Base-by-base conservation (phyloP, 192 early-diverging fungal species). In the Coemansia sp. region DNA sequence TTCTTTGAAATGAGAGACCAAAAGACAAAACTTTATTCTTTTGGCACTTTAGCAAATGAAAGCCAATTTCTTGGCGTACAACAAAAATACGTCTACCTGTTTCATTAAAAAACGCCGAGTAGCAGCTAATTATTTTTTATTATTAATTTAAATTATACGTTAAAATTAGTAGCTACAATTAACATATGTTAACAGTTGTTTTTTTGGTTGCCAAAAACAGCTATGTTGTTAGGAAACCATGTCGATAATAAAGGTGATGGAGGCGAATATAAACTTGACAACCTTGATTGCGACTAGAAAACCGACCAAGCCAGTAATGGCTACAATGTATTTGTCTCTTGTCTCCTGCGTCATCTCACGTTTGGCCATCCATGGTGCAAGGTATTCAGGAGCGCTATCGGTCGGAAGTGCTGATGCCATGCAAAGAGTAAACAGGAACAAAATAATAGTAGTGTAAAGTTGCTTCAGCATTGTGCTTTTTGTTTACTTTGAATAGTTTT, bases 271-370 rank as follows among this genome's bases (percentile, higher is more conserved):
- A 42, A 60, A 60, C 59, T 60, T 60, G 30, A 48, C 20, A 0
- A 60, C 59, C 40, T 60, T 60, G n/a, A 60, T 48, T 5, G 22
- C 59, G 25, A 60, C 59, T 5, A 60, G 42, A 48, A 60, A 60
- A 5, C 59, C 59, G 22, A 60, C 59, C 18, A 60, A 28, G 10
- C 22, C 59, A 22, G 59, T 60, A n/a, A 60, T 60, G 4, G 59
- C 59, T 4, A 60, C 25, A 6, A 60, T 18, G 40, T 60, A 48
- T 20, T 42, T 60, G 59, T 60, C 59, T 20, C 59, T 18, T 16
- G 38, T 29, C 18, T 48, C 59, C 32, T 60, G 59, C 1, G 59
- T 60, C 38, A 60, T 25, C 12, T 60, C 59, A 7, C 59, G 36
- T 20, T 48, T 60, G 22, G 40, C 30, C 7, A 60, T 48, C 40